A percentile compares a stretch with the other conserved stretches of the same genome.
Conservation (phyloP, 768 basidiomycete species). For the Dendrothele bispora region DNA sequence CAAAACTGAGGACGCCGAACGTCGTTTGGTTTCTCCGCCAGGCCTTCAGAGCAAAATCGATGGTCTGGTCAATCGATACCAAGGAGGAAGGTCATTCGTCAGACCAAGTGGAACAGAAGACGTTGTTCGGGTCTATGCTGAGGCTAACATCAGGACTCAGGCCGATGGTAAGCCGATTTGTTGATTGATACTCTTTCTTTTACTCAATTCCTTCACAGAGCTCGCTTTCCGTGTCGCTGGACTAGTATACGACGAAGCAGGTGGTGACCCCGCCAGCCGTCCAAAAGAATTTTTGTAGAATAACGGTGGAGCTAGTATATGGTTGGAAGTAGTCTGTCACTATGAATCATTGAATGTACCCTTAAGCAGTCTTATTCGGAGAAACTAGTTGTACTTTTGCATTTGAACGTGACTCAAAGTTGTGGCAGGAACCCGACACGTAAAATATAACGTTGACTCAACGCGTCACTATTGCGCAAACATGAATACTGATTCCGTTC, state of each 20-base stretch:
- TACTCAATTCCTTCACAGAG: slow-evolving; percentile 60
- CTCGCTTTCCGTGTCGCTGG: slow-evolving; percentile 85
- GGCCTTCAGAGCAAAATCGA: slow-evolving; percentile 85
- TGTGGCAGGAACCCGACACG: too few relatives aligned
- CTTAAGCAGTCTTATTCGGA: too few relatives aligned
- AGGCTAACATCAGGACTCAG: slow-evolving; percentile 70
- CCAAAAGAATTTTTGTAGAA: slow-evolving; percentile 74
- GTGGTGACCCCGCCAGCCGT: slow-evolving; percentile 74
- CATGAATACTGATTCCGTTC: too few relatives aligned
- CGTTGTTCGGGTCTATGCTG: slow-evolving; percentile 96
- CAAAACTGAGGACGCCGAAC: slow-evolving; percentile 92
- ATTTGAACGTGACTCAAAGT: too few relatives aligned
- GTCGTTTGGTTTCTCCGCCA: slow-evolving; percentile 76
- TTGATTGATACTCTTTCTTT: slow-evolving; percentile 8
- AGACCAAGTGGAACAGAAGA: slow-evolving; percentile 98
- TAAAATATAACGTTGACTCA: too few relatives aligned
- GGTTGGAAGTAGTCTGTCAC: too few relatives aligned
- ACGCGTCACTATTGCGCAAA: too few relatives aligned
- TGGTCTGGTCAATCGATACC: slow-evolving; percentile 72
- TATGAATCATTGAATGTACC: too few relatives aligned
- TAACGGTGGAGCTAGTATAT: slow-evolving; percentile 11
- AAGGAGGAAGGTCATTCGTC: slow-evolving; percentile 89
- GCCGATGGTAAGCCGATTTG: slow-evolving; percentile 71
- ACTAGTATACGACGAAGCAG: slow-evolving; percentile 79
- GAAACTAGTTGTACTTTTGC: too few relatives aligned